These are phyloP conservation scores for Populus hybrid DNA, from an alignment of 441 rosid genomes.

Conservation along the genomic window DNA sequence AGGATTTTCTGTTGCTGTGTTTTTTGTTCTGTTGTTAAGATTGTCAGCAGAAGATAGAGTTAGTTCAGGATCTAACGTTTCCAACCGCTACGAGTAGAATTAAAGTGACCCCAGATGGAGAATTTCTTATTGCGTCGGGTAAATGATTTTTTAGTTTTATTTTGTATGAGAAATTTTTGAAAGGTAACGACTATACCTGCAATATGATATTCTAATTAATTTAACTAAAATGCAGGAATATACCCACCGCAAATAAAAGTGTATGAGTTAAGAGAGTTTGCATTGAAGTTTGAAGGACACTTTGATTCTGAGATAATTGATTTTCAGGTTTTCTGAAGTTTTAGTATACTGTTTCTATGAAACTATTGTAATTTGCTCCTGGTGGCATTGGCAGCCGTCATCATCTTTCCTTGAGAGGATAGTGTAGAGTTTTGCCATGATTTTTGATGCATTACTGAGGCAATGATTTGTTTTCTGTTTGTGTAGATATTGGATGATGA, in stretches of 20 bases:
- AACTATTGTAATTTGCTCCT: not conserved
- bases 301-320: slow-evolving; percentile 77
- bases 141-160: slow-evolving; percentile 1
- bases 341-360: not conserved
- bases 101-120: slow-evolving; percentile 77
- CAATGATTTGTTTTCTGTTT: slow-evolving; percentile 7
- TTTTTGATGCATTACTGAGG: slow-evolving; percentile 7
- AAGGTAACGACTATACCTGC: not conserved
- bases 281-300: slow-evolving; percentile 90
- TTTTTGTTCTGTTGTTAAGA: slow-evolving; percentile 22
- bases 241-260: slow-evolving; percentile 93
- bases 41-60: slow-evolving; percentile 42
- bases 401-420: not conserved
- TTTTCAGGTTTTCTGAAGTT: slow-evolving; percentile 54
- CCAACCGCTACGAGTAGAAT: slow-evolving; percentile 76
- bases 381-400: not conserved
- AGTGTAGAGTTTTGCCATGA: not conserved
- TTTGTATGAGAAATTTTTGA: not conserved
- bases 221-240: slow-evolving; percentile 45
- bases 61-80: slow-evolving; percentile 79
- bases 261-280: slow-evolving; percentile 64
- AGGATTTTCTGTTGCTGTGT: not conserved
- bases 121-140: slow-evolving; percentile 83
- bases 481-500: slow-evolving; percentile 71
- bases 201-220: not conserved